Evolutionary conservation across 2,329 filamentous ascomycete species (phyloP), one percentile per base, ranked within the genome.

Genomic region (Colletotrichum sp.): DNA sequence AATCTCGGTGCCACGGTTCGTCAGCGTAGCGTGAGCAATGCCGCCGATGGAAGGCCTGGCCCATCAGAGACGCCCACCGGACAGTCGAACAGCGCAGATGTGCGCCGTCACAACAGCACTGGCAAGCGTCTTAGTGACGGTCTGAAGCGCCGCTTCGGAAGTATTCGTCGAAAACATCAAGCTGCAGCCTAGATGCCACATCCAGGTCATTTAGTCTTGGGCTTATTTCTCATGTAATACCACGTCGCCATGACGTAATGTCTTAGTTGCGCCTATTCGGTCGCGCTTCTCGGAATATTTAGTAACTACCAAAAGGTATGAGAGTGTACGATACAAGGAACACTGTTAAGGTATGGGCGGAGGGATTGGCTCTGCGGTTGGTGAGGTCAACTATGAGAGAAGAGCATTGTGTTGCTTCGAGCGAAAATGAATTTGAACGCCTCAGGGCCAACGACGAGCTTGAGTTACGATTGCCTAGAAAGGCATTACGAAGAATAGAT

Each of bases 121-220:
- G 86, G 88, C 34, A 87, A 86, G 74, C 83, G 84, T 34, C 69
- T 91, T 9, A 84, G 87, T 15, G 88, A 90, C 32, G 90, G 89
- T 3, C 79, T 92, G 57, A 91, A 89, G 85, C 85, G 86, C 57
- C 86, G 90, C 18, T 86, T 92, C 69, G 90, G 89, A 30, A 90
- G 88, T 79, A 80, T 92, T 69, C 86, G 89, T 62, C 85, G 85
- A 69, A 89, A 86, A 83, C 88, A 85, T 67, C 49, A 80, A n/a
- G 65, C 76, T 15, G 49, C 70, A 21, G 71, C 71, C 7, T 79
- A 64, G 62, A 21, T 63, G 13, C 36, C 3, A 12, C 3, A 15
- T 15, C 5, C 12, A 39, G 15, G 9, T 49, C 9, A 63, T 16
- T n/a, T 6, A 28, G 16, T 18, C 52, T 10, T 44, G 57, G 34